These are phyloP conservation scores for Sporothrix inflata DNA, from an alignment of 2,329 filamentous ascomycete species.

Conservation along the genomic window DNA sequence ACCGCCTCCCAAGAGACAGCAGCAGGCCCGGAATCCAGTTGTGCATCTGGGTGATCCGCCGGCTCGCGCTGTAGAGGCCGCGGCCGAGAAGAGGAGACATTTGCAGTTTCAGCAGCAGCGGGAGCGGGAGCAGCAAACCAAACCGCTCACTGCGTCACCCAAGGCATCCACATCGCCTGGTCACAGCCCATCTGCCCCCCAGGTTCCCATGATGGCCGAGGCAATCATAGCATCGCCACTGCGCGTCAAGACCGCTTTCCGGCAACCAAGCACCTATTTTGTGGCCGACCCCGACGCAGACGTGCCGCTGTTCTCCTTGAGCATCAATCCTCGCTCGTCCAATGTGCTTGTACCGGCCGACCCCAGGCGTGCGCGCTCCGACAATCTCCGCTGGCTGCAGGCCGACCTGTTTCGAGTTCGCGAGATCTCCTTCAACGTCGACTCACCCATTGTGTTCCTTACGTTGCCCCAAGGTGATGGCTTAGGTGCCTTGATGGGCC, in stretches of 20 bases:
- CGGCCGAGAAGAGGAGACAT: background rate
- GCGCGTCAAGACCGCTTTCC: conserved; percentile 23
- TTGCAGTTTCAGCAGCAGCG: background rate
- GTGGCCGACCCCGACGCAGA: background rate
- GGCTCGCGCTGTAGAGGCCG: background rate
- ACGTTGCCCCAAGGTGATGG: background rate
- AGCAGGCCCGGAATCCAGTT: background rate
- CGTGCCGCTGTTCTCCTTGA: background rate
- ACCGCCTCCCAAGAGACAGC: conserved; percentile 9
- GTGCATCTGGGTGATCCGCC: background rate
- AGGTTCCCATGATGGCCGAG: background rate
- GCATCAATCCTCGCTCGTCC: background rate
- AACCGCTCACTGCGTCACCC: background rate
- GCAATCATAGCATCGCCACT: conserved; percentile 8
- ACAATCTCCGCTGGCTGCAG: conserved; percentile 22
- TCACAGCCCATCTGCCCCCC: background rate
- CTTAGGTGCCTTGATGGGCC: conserved; percentile 4
- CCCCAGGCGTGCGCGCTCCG: background rate
- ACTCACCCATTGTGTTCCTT: conserved; percentile 18
- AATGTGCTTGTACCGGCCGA: background rate
- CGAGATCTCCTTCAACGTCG: background rate
- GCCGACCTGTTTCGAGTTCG: conserved; percentile 8
- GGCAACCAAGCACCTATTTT: conserved; percentile 4
- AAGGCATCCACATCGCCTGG: background rate
- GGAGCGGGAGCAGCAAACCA: background rate